Base-by-base conservation (phyloP, 805 yeast genomes). In the Tetrapisispora nanseiensis region DNA sequence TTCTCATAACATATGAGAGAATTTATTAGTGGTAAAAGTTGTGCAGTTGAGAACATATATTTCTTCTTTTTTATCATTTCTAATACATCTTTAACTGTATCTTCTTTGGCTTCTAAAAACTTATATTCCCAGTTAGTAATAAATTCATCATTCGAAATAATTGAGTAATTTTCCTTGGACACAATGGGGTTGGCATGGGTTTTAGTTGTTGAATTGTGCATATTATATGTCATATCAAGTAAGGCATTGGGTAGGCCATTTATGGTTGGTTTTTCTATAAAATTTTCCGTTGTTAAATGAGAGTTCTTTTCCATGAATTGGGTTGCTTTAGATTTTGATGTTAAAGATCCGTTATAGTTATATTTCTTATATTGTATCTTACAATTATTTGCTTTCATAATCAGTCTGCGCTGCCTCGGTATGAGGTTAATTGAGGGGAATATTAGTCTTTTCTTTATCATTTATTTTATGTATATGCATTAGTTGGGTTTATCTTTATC, bases 21-120 rank as follows among this genome's bases (percentile, higher is more conserved):
- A 27, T 38, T n/a, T 3, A 54, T 15, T 13, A 59, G 43, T 3
- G 40, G 16, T 19, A 36, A 32, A 18, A 57, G 15, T 29, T 59
- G 61, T 2, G 44, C 16, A 10, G 47, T 27, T 6, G 47, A 43
- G 36, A 57, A 59, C 12, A 48, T 16, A 3, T 39, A 33, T 20
- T 46, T 33, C 13, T 47, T 40, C 18, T 34, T 38, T 28, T 21
- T 18, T 15, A 45, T 36, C 29, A 48, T 34, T 19, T 18, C 27
- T 15, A 45, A n/a, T 7, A 56, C 50, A 3, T 39, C 32, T 6
- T 34, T 30, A 2, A 50, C 46, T 1, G 45, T 43, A 6, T 35
- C 31, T 1, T 40, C 32, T 28, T 47, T 51, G 1, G 52, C 59
- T 3, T 23, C 24, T 15, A 22, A 21, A 34, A 57, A 56, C 28